phyloP scores from a whole-genome alignment of 495 filamentous ascomycete genomes.

The Diplogelasinospora grovesii region DNA sequence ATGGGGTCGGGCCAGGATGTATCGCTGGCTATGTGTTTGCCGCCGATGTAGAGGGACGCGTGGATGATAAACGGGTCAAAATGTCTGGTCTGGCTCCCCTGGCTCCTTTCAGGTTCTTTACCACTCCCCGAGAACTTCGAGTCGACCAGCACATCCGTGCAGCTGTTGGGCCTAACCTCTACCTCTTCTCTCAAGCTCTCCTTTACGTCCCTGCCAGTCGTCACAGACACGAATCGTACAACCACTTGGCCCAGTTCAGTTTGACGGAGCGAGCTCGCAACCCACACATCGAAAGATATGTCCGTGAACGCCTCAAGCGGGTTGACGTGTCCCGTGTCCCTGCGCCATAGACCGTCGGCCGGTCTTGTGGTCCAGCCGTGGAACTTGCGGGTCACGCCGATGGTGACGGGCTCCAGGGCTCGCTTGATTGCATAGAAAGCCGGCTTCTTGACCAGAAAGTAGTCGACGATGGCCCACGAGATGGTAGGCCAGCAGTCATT shows the following conservation, averaged over 20 bases:
- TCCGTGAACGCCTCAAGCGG: constrained; percentile 38
- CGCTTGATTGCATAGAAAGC: constrained; percentile 71
- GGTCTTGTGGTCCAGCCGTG: constrained; percentile 50
- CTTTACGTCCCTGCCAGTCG: constrained; percentile 48
- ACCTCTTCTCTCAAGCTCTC: constrained; percentile 43
- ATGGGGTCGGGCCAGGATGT: constrained; percentile 77
- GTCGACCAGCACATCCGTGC: constrained; percentile 49
- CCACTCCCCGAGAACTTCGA: constrained; percentile 35
- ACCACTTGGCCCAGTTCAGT: constrained; percentile 43
- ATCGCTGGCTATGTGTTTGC: constrained; percentile 50
- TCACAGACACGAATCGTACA: constrained; percentile 58
- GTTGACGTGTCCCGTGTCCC: constrained; percentile 40
- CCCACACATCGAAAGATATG: constrained; percentile 62
- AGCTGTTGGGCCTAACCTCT: constrained; percentile 53
- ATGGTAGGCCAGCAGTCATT: constrained; percentile 89
- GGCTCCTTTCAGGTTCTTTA: too few relatives aligned
- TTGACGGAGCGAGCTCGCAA: constrained; percentile 49
- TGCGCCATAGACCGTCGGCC: constrained; percentile 20
- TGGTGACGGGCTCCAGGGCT: constrained; percentile 56
- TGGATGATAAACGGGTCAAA: constrained; percentile 44
- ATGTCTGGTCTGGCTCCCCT: constrained; percentile 25
- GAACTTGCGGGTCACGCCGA: constrained; percentile 61
- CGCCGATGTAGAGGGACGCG: constrained; percentile 37
- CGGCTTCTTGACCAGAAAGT: constrained; percentile 66
- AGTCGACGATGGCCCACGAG: constrained; percentile 74